phyloP scores from a whole-genome alignment of 2,329 filamentous ascomycete species.

The Penicillium sp. region DNA sequence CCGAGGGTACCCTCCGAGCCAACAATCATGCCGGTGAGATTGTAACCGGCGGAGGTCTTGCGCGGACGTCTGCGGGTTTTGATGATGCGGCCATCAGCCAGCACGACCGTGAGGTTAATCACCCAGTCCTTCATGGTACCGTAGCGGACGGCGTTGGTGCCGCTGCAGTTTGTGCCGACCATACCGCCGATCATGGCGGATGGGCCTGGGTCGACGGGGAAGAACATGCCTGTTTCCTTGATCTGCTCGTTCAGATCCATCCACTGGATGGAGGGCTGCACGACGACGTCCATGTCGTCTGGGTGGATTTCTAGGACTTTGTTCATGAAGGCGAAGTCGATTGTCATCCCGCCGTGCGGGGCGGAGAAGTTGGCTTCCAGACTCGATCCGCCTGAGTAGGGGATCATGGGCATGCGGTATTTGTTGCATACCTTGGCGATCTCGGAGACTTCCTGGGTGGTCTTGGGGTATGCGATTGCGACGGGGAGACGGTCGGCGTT shows the following conservation, averaged over 20 bases:
- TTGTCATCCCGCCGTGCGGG: conserved; percentile 79
- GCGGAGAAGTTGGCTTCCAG: conserved; percentile 89
- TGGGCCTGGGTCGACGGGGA: conserved; percentile 82
- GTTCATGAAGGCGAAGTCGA: conserved; percentile 89
- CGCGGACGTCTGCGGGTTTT: conserved; percentile 59
- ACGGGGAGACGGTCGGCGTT: conserved; percentile 63
- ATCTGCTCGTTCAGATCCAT: conserved; percentile 78
- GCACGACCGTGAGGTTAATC: conserved; percentile 66
- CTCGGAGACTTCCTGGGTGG: conserved; percentile 61
- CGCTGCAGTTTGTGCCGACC: conserved; percentile 66
- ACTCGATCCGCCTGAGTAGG: conserved; percentile 81
- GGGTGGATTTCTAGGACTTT: conserved; percentile 74
- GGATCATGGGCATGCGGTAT: conserved; percentile 78
- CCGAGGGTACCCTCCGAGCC: conserved; percentile 70
- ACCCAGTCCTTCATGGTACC: conserved; percentile 77
- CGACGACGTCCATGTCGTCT: conserved; percentile 87
- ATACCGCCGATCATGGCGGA: conserved; percentile 58
- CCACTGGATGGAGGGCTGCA: conserved; percentile 91
- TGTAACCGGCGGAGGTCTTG: conserved; percentile 70
- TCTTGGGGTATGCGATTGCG: conserved; percentile 62
- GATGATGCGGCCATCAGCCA: conserved; percentile 66
- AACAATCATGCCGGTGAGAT: conserved; percentile 66
- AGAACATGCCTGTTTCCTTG: conserved; percentile 75
- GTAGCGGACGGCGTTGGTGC: conserved; percentile 61
- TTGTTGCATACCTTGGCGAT: conserved; percentile 72